Evolutionary conservation across 257 asterid species (phyloP).

Genomic region (Ballota nigra): DNA sequence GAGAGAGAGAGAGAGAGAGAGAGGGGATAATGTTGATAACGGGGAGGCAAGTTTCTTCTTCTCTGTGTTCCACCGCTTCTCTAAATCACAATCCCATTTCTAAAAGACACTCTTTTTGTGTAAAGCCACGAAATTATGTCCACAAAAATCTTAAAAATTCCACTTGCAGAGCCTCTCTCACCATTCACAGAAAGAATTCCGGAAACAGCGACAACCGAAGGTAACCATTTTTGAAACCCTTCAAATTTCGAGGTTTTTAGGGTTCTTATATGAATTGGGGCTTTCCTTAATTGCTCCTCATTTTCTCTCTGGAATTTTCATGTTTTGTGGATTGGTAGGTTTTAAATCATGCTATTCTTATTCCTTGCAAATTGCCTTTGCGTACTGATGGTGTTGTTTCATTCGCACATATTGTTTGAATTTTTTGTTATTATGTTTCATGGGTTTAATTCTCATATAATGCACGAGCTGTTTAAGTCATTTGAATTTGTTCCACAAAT

Average conservation of each 20-base stretch:
- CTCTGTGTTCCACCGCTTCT: constrained; percentile 36
- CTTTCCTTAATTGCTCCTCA: neutral
- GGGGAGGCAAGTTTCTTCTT: constrained; percentile 55
- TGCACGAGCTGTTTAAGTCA: neutral
- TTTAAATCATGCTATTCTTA: neutral
- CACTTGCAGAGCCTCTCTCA: constrained; percentile 48
- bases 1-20: neutral
- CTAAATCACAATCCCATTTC: constrained; percentile 30
- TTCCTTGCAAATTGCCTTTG: neutral
- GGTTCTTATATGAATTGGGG: neutral
- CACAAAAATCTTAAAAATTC: constrained; percentile 13
- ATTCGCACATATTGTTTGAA: neutral
- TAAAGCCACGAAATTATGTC: constrained; percentile 24
- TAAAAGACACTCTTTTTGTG: constrained; percentile 23
- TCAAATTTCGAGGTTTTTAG: neutral
- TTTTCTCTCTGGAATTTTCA: neutral
- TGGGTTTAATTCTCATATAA: neutral
- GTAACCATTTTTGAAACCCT: constrained; percentile 15
- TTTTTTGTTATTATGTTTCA: neutral
- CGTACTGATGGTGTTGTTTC: neutral
- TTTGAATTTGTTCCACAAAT: neutral
- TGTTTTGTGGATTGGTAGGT: neutral
- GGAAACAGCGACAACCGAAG: constrained; percentile 28
- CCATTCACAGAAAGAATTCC: constrained; percentile 31
- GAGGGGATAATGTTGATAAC: constrained; percentile 68